Base-by-base conservation (phyloP, 768 basidiomycete genomes). In the Pleurotus tuber-regium region DNA sequence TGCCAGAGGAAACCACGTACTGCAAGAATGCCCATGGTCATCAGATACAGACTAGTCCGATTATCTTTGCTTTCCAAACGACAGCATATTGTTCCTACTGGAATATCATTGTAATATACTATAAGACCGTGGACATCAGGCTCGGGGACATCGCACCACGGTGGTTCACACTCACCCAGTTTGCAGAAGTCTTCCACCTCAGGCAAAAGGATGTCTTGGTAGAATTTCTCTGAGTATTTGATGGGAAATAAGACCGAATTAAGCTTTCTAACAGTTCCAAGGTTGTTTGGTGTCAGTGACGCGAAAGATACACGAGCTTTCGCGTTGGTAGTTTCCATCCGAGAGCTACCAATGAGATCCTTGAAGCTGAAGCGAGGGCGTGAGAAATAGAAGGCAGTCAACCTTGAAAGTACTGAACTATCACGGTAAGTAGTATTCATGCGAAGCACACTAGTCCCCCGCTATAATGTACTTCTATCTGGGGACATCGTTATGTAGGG, bases 21-120 rank as follows among this genome's bases (percentile, higher is more conserved):
- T 51, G 90, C 91, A 50, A 95, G 82, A 56, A 95, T 71, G 38
- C 92, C 93, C 85, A 95, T 86, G 43, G 93, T 95, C 86, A 93
- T 91, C 63, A 94, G 77, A 70, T 95, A 95, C 53, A 91, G 69
- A 41, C 76, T 73, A 38, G 69, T 72, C 58, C 75, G 68, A 39
- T 72, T 78, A 60, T 80, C 76, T 61, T 82, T 80, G 48, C 73
- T 77, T 68, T 96, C 92, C 54, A 93, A 67, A 53, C 90, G 82
- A 71, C 89, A 92, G 67, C 89, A 92, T 61, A 94, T 80, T 4
- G 85, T 90, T 53, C 93, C 92, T 56, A 95, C 78, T 40, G 93
- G 91, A 52, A 96, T 76, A 71, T 96, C 92, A 71, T 93, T 94
- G 71, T 87, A 94, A 70, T 93, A 94, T 42, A 94, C 93, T n/a